Base-by-base conservation (phyloP, 148 eudicot species). In the Pouteria glomerata region DNA sequence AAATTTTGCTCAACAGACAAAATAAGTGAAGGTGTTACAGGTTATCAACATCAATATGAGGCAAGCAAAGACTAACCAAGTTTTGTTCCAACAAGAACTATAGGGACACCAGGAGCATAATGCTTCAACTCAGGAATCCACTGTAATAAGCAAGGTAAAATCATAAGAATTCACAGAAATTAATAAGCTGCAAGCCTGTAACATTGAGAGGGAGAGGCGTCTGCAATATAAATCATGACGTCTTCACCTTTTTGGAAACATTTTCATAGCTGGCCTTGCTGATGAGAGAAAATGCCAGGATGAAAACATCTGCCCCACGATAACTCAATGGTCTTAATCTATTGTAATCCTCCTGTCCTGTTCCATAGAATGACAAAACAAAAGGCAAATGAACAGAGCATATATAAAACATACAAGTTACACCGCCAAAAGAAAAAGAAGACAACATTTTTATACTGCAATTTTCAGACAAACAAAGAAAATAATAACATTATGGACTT, bases 101-200 rank as follows among this genome's bases (percentile, higher is more conserved):
- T 94, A 55, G 98, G 98, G 65, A 94, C 96, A 42, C 98, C 98
- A 65, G 98, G 98, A 53, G 98, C 98, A 79, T 94, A 94, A 77
- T 94, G 98, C 89, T 91, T 89, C 93, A 94, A 85, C 81, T 94
- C 98, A 3, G 98, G 97, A 71, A 94, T 94, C 98, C 98, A 94
- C 98, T 94, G 90, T 47, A 81, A 80, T 71, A 65, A 71, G n/a
- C 11, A 47, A 41, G 14, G 6, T 2, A 24, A 53, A 65, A 56
- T 10, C 51, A 45, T 2, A 33, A 45, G 39, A 51, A 68, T 24
- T 66, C 63, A 61, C 33, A 52, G 42, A 23, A 26, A 19, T 35
- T 59, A 58, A 47, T 18, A 37, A 10, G 4, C 30, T 56, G 29
- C 42, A n/a, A 31, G 13, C 7, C 11, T 1, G 39, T 7, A 50